phyloP scores from a whole-genome alignment of 1,284 basidiomycete species.

The Porogramme epimiltina region DNA sequence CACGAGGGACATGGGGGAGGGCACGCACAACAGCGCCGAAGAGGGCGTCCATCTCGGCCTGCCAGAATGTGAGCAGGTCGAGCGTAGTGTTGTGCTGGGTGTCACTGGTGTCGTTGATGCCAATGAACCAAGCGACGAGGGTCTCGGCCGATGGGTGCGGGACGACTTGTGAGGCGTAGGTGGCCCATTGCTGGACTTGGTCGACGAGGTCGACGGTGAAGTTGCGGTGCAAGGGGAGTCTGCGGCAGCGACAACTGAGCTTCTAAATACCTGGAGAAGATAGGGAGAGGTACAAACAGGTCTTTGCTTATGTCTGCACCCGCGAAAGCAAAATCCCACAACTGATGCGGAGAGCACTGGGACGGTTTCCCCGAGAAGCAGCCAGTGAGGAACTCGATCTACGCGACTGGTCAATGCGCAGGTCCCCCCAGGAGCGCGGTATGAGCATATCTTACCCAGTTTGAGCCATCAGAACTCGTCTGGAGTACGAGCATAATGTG shows the following conservation, averaged over 20 bases:
- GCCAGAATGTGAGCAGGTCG: constrained; percentile 52
- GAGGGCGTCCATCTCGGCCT: constrained; percentile 50
- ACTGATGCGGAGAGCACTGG: constrained; percentile 44
- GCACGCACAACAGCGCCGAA: constrained; percentile 52
- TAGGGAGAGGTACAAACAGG: too few species aligned
- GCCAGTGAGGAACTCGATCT: constrained; percentile 56
- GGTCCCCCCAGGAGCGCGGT: neutral
- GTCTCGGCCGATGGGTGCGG: constrained; percentile 46
- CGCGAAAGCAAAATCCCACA: constrained; percentile 62
- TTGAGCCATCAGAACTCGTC: constrained; percentile 58
- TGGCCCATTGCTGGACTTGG: constrained; percentile 50
- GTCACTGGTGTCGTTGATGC: constrained; percentile 60
- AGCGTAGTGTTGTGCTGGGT: constrained; percentile 43
- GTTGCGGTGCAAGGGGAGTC: constrained; percentile 41
- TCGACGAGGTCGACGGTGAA: constrained; percentile 52
- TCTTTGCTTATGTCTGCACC: constrained; percentile 52
- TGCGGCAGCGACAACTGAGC: constrained; percentile 4
- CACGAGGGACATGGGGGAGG: neutral
- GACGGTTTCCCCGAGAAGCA: constrained; percentile 49
- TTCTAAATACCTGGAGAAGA: too few species aligned
- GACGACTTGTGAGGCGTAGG: constrained; percentile 44
- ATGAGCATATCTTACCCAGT: constrained; percentile 42
- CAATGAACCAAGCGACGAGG: constrained; percentile 59
- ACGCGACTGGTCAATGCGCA: neutral
- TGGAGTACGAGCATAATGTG: constrained; percentile 25